Base-by-base conservation (phyloP, 208 protist genomes). In the Crithidia fasciculata region DNA sequence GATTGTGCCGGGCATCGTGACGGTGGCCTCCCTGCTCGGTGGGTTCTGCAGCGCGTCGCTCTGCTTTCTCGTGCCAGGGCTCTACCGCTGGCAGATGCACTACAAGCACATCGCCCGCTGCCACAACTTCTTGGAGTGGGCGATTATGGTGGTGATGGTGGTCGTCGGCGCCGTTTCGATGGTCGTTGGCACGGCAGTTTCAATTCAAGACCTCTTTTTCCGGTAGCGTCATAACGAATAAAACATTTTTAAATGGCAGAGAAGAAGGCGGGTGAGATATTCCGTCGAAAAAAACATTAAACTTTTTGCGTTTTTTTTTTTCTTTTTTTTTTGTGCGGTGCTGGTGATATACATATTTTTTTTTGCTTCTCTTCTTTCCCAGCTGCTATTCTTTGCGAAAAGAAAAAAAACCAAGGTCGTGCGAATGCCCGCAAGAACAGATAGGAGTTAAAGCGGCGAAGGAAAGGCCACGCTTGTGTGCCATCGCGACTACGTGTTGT, bases 81-180 rank as follows among this genome's bases (percentile, higher is more conserved):
- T 92, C 5, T 94, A 92, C 60, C 84, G 89, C 64, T 82, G 67
- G 61, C 69, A 82, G 47, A 81, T 94, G 50, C 78, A 94, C 67
- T 43, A 69, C 59, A 58, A 52, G 2, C 57, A 82, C 37, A 62
- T 90, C 16, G 67, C 75, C 1, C 70, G 40, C 40, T 87, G 62
- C 50, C 15, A 66, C 9, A 64, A 49, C 5, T 61, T 64, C 16
- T 64, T 69, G 56, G 84, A 89, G 55, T 63, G 62, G 49, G 55
- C 5, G 5, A n/a, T 87, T 9, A 82, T 82, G 69, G 53, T 50
- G 16, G 28, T 69, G 0, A 90, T 94, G 86, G 63, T 94, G 12
- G 8, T 50, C 9, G 72, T 91, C 49, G 89, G 86, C 58, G 63
- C 77, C 6, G 40, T 88, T 5, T 71, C 74, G 19, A 76, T 67